phyloP scores from a whole-genome alignment of 192 early-diverging fungal species.

The Podila clonocystis region DNA sequence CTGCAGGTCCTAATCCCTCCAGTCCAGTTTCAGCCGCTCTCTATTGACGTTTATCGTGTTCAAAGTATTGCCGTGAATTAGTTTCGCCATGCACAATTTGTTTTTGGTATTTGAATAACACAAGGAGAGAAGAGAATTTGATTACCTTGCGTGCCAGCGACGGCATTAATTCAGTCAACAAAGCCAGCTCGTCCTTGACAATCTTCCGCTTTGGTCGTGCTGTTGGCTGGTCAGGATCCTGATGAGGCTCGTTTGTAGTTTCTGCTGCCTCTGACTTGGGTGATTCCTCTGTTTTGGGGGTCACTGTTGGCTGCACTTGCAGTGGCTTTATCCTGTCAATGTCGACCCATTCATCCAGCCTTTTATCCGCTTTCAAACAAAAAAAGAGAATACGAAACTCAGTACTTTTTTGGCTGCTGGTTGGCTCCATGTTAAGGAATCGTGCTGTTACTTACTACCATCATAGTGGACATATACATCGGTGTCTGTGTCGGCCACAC shows the following conservation, averaged over 20 bases:
- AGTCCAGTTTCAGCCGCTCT: constrained; percentile 3
- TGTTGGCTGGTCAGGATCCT: background rate
- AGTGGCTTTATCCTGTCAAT: constrained; percentile 16
- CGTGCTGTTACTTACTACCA: constrained; percentile 27
- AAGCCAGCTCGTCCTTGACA: constrained; percentile 24
- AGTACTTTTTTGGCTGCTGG: background rate
- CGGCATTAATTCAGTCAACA: constrained; percentile 17
- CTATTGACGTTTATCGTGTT: background rate
- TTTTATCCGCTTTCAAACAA: constrained; percentile 30
- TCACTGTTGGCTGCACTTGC: background rate
- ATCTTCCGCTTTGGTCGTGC: constrained; percentile 24
- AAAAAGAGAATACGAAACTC: background rate
- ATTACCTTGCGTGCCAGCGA: constrained; percentile 18
- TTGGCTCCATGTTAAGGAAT: background rate
- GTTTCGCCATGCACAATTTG: background rate
- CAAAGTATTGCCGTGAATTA: too few relatives aligned
- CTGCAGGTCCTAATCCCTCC: background rate
- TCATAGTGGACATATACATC: constrained; percentile 46
- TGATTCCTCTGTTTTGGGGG: background rate
- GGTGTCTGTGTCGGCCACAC: constrained; percentile 35
- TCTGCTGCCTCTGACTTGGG: background rate
- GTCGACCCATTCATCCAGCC: constrained; percentile 50
- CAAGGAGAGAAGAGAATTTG: background rate
- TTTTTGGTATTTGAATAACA: background rate
- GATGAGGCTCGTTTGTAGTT: background rate